Conservation (phyloP, 2,329 filamentous ascomycete genomes). For the Acrocalymma vagum region DNA sequence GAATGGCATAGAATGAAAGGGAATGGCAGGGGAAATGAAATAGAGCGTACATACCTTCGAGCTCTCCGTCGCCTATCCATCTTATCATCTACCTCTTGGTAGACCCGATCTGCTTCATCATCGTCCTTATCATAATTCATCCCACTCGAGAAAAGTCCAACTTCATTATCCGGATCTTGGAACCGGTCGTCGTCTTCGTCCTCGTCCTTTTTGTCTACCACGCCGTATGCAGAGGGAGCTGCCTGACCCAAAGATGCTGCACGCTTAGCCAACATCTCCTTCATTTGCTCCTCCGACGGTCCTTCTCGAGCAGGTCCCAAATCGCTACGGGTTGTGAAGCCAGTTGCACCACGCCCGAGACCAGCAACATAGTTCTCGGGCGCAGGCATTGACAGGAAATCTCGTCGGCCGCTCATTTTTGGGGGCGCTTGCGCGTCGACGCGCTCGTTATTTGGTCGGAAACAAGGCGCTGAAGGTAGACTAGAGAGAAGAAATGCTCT, state of each 20-base stretch:
- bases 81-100: constrained; percentile 93
- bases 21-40: constrained; percentile 25
- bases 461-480: constrained; percentile 3
- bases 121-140: constrained; percentile 93
- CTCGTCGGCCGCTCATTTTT: constrained; percentile 72
- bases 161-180: constrained; percentile 96
- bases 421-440: constrained; percentile 16
- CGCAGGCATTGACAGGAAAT: constrained; percentile 85
- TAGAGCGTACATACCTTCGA: constrained; percentile 75
- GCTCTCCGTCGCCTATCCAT: constrained; percentile 90
- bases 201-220: constrained; percentile 72
- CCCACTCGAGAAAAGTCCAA: constrained; percentile 92
- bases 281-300: constrained; percentile 97
- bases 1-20: too few species aligned
- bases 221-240: constrained; percentile 78
- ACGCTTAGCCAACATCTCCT: constrained; percentile 93
- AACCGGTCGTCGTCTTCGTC: constrained; percentile 80
- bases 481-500: too few species aligned
- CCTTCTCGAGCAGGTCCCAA: constrained; percentile 94
- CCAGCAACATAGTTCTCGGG: constrained; percentile 80
- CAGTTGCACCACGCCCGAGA: constrained; percentile 95
- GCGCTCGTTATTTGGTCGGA: constrained; percentile 1
- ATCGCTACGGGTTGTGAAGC: constrained; percentile 97
- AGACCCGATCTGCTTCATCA: constrained; percentile 96
- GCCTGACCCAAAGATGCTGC: constrained; percentile 81